These are phyloP conservation scores for Circinella minor DNA, from an alignment of 371 early-diverging fungal genomes.

Conservation along the genomic window DNA sequence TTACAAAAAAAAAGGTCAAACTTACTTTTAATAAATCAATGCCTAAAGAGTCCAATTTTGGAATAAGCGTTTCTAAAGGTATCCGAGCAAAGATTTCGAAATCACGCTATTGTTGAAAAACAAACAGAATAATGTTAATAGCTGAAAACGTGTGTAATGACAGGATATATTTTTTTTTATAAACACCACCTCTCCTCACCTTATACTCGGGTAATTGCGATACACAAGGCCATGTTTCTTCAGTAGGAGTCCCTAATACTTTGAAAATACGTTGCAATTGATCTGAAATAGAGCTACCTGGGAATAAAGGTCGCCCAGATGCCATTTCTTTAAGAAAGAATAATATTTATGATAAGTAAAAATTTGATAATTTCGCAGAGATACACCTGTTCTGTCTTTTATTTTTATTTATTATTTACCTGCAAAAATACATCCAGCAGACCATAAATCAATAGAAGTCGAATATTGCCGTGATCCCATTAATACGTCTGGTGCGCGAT, in stretches of 20 bases:
- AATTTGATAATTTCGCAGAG: too few relatives aligned
- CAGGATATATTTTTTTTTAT: too few relatives aligned
- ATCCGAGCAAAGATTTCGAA: conserved; percentile 77
- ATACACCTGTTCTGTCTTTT: too few relatives aligned
- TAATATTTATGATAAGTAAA: neutral
- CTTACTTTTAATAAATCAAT: conserved; percentile 76
- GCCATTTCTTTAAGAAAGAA: conserved; percentile 67
- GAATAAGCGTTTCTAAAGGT: conserved; percentile 72
- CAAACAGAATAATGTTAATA: conserved; percentile 9
- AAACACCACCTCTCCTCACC: conserved; percentile 24
- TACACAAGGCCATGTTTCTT: conserved; percentile 91
- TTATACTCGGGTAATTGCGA: conserved; percentile 92
- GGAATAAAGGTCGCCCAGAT: conserved; percentile 94
- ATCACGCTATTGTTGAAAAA: conserved; percentile 46
- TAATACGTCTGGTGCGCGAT: conserved; percentile 99
- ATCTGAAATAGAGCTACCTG: conserved; percentile 90
- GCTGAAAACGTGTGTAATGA: conserved; percentile 10
- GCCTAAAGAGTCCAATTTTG: conserved; percentile 82
- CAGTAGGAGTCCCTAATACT: conserved; percentile 90
- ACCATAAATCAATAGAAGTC: conserved; percentile 99
- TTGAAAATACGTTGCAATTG: conserved; percentile 91
- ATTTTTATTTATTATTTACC: conserved; percentile 44
- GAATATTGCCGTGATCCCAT: conserved; percentile 97
- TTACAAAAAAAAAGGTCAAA: neutral
- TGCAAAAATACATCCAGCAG: conserved; percentile 97